phyloP scores from a whole-genome alignment of 306 rosid genomes.

The Prunus mongolica region DNA sequence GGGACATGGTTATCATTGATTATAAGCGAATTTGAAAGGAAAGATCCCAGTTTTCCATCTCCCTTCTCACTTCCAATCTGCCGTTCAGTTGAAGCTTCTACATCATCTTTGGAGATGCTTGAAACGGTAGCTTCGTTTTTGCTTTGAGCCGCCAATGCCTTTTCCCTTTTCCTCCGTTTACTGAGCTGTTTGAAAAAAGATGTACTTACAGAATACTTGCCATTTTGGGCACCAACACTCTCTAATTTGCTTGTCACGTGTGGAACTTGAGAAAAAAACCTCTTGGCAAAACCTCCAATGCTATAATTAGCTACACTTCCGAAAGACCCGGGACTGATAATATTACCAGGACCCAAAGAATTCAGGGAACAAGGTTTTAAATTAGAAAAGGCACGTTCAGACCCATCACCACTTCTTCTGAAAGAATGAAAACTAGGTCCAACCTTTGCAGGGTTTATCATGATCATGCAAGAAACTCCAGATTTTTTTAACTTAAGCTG shows the following conservation, averaged over 20 bases:
- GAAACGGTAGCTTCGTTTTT: conserved; percentile 25
- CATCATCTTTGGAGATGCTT: conserved; percentile 22
- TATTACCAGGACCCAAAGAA: conserved; percentile 23
- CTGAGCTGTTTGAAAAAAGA: conserved; percentile 3
- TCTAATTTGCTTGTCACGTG: conserved; percentile 18
- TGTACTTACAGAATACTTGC: conserved; percentile 6
- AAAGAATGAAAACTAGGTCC: conserved; percentile 19
- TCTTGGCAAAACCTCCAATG: conserved; percentile 32
- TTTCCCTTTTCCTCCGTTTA: conserved; percentile 34
- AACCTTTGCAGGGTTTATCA: conserved; percentile 13
- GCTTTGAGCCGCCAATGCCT: conserved; percentile 26
- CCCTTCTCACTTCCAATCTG: conserved; percentile 27
- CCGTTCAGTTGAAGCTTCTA: conserved; percentile 19
- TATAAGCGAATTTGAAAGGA: conserved; percentile 8
- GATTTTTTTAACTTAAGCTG: conserved; percentile 30
- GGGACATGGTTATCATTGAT: conserved; percentile 24
- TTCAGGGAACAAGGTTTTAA: conserved; percentile 14
- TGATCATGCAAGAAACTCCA: conserved; percentile 22
- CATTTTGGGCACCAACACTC: conserved; percentile 12
- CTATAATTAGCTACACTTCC: conserved; percentile 22
- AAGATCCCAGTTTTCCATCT: conserved; percentile 3
- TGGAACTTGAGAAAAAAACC: conserved; percentile 42
- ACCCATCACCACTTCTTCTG: conserved; percentile 19
- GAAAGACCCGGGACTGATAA: conserved; percentile 22
- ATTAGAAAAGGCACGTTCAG: conserved; percentile 13